A percentile compares a stretch with the other conserved stretches of the same genome.
phyloP scores from a whole-genome alignment of 441 rosid species.

The Eruca vesicaria region DNA sequence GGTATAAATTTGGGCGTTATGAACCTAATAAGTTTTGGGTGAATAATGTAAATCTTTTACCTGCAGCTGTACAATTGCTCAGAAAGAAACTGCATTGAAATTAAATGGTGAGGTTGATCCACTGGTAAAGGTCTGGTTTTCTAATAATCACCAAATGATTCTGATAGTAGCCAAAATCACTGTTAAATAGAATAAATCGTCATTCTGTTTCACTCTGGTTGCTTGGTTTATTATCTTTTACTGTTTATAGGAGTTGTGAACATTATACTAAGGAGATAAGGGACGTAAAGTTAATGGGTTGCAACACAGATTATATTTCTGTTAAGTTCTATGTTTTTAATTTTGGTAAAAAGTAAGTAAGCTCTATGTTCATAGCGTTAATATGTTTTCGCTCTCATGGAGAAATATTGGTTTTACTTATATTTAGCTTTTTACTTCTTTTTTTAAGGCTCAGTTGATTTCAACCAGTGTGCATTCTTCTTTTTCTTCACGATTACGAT shows the following conservation, averaged over 20 bases:
- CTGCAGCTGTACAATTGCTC: too few species aligned
- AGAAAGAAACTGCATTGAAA: too few species aligned
- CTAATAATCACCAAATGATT: neutral
- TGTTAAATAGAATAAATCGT: neutral
- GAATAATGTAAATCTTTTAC: too few species aligned
- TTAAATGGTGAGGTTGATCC: constrained; percentile 75
- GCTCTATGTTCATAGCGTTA: constrained; percentile 11
- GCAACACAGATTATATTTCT: constrained; percentile 57
- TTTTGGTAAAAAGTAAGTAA: too few species aligned
- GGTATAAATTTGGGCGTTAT: too few species aligned
- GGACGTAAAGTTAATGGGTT: constrained; percentile 62
- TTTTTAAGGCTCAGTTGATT: constrained; percentile 39
- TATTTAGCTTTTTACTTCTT: neutral
- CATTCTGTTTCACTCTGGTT: neutral
- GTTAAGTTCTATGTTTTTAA: too few species aligned
- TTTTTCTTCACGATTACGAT: constrained; percentile 49
- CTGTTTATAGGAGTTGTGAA: constrained; percentile 86
- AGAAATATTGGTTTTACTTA: constrained; percentile 6
- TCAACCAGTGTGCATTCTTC: constrained; percentile 18
- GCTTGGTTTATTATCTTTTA: constrained; percentile 20
- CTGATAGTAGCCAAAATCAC: neutral
- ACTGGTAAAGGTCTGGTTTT: constrained; percentile 73
- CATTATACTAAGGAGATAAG: constrained; percentile 59
- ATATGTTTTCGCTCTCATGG: constrained; percentile 2
- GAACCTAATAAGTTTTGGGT: too few species aligned